Percentiles rank a stretch among this genome's conserved stretches.
These are phyloP conservation scores for Pythium biforme DNA, from an alignment of 352 stramenopile species.

Conservation along the genomic window DNA sequence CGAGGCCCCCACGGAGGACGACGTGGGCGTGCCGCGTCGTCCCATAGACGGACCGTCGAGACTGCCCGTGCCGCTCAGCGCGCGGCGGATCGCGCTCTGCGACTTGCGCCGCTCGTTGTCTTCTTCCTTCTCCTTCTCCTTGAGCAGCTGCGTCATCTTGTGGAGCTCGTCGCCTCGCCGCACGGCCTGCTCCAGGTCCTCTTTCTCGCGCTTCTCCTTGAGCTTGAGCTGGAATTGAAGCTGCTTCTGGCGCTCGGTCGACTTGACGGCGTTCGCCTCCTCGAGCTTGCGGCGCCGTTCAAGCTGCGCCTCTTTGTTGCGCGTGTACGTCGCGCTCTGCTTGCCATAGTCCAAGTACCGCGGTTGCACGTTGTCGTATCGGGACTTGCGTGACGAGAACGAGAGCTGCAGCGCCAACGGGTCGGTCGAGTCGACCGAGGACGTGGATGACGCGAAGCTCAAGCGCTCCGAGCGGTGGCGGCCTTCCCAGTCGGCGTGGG, in stretches of 20 bases:
- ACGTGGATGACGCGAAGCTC: conserved; percentile 26
- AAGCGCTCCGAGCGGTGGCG: conserved; percentile 19
- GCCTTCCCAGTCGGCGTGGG: conserved; percentile 24
- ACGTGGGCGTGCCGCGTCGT: not conserved
- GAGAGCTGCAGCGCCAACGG: conserved; percentile 27
- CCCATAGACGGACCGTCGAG: not conserved
- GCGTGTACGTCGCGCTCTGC: conserved; percentile 34
- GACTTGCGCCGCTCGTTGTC: conserved; percentile 12
- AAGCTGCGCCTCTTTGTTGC: conserved; percentile 51
- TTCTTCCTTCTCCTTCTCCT: conserved; percentile 28
- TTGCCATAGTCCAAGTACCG: conserved; percentile 71
- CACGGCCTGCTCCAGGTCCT: conserved; percentile 43
- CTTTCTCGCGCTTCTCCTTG: conserved; percentile 44
- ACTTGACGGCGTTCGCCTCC: conserved; percentile 55
- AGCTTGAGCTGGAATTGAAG: conserved; percentile 45
- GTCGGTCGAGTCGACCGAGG: conserved; percentile 32
- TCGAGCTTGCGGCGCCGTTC: conserved; percentile 71
- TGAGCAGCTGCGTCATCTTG: conserved; percentile 34
- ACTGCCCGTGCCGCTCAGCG: conserved; percentile 14
- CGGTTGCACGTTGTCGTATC: conserved; percentile 44
- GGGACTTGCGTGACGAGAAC: conserved; percentile 33
- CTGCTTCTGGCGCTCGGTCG: conserved; percentile 52
- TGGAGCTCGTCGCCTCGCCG: conserved; percentile 55
- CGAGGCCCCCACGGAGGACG: conserved; percentile 16
- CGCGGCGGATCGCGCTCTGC: conserved; percentile 14